A percentile compares a stretch with the other conserved stretches of the same genome.
These are phyloP conservation scores for Phytophthora sp. DNA, from an alignment of 352 stramenopile genomes.

Conservation along the genomic window DNA sequence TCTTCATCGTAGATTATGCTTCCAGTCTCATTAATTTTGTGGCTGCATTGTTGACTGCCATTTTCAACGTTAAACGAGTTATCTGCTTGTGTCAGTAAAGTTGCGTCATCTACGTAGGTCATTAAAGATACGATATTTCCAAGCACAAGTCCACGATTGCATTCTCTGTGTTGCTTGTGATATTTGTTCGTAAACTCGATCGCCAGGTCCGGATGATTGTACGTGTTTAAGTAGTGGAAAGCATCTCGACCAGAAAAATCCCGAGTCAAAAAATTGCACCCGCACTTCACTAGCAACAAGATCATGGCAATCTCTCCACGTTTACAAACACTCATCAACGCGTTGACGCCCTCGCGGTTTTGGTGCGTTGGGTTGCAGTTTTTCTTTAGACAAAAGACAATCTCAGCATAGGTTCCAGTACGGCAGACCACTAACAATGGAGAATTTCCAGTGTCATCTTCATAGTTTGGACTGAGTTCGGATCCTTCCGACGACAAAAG, in stretches of 20 bases:
- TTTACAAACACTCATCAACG: conserved; percentile 56
- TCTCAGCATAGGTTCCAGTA: conserved; percentile 37
- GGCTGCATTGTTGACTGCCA: neutral
- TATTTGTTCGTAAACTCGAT: conserved; percentile 34
- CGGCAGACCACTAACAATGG: conserved; percentile 47
- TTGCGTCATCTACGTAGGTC: conserved; percentile 17
- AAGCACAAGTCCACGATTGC: conserved; percentile 7
- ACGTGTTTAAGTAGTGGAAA: conserved; percentile 47
- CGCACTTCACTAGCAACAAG: conserved; percentile 43
- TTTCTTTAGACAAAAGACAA: conserved; percentile 44
- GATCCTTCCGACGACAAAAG: conserved; percentile 40
- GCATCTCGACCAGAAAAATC: conserved; percentile 56
- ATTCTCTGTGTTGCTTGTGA: conserved; percentile 1
- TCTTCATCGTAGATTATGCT: neutral
- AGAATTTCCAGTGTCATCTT: conserved; percentile 46
- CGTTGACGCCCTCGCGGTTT: conserved; percentile 53
- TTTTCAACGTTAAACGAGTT: conserved; percentile 14
- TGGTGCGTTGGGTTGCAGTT: conserved; percentile 53
- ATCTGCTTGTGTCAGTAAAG: conserved; percentile 23
- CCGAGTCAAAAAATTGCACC: conserved; percentile 41
- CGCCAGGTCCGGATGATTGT: conserved; percentile 55
- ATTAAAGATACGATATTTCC: neutral
- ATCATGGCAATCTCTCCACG: conserved; percentile 47
- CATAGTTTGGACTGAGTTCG: conserved; percentile 57
- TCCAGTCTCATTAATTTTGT: conserved; percentile 2